phyloP scores from a whole-genome alignment of 2,329 filamentous ascomycete species.

The Beauveria sp. region DNA sequence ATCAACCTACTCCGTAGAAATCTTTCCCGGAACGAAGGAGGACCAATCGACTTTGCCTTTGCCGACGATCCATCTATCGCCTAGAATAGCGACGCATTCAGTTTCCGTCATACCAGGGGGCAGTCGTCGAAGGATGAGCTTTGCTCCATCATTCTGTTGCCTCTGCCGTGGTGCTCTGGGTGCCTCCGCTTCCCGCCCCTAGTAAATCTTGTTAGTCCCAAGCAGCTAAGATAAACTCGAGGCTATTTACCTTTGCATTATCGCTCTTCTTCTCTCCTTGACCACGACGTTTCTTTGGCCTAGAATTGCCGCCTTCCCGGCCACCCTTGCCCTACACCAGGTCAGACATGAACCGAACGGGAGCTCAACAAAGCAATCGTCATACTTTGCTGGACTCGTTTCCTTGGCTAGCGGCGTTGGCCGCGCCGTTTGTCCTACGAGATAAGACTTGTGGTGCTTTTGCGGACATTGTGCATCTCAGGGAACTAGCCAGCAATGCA shows the following conservation, averaged over 20 bases:
- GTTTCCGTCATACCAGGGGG: conserved; percentile 75
- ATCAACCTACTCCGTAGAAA: conserved; percentile 68
- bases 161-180: conserved; percentile 40
- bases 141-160: conserved; percentile 57
- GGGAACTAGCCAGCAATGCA: conserved; percentile 2
- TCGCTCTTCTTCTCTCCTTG: conserved; percentile 22
- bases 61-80: conserved; percentile 74
- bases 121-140: conserved; percentile 76
- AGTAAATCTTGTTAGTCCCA: background rate
- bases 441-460: conserved; percentile 28
- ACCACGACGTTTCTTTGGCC: conserved; percentile 20
- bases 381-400: conserved; percentile 16
- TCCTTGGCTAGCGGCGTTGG: conserved; percentile 18
- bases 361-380: background rate
- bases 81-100: conserved; percentile 67
- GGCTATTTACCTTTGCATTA: conserved; percentile 19
- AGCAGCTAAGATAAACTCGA: background rate
- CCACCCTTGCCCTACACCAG: conserved; percentile 13
- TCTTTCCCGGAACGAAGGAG: conserved; percentile 57
- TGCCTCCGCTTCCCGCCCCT: conserved; percentile 18
- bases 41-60: conserved; percentile 81
- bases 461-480: conserved; percentile 29
- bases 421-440: conserved; percentile 27
- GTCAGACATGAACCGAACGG: conserved; percentile 8
- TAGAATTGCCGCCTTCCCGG: conserved; percentile 15